Conservation (phyloP, 2,329 filamentous ascomycete species). For the Rosellinia necatrix region DNA sequence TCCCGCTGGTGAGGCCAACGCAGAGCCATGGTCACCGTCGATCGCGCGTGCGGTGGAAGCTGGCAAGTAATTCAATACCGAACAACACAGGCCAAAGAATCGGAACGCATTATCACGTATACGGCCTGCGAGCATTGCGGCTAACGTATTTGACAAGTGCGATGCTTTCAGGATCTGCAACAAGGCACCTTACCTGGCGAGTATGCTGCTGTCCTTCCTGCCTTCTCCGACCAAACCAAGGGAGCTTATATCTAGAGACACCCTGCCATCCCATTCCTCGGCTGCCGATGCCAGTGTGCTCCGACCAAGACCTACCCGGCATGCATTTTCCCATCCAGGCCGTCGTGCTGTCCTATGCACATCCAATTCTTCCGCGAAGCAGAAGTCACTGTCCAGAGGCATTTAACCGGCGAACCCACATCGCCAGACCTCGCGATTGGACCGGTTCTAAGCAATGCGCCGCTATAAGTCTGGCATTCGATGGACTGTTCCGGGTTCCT, state of each 20-base stretch:
- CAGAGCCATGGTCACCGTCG: neutral
- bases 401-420: constrained; percentile 12
- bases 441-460: constrained; percentile 4
- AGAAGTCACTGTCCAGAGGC: neutral
- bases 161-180: neutral
- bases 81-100: constrained; percentile 2
- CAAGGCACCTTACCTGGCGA: neutral
- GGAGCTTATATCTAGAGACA: constrained; percentile 3
- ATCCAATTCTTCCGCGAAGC: constrained; percentile 19
- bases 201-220: neutral
- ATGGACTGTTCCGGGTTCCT: neutral
- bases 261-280: neutral
- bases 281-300: neutral
- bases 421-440: constrained; percentile 5
- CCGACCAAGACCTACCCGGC: neutral
- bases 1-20: neutral
- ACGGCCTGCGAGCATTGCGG: constrained; percentile 2
- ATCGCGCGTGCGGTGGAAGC: constrained; percentile 1
- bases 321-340: neutral
- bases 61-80: neutral
- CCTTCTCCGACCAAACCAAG: neutral
- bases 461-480: neutral
- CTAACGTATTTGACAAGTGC: neutral
- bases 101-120: constrained; percentile 1
- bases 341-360: neutral